Base-by-base conservation (phyloP, 495 filamentous ascomycete species). In the Aspergillus heteromorphus region DNA sequence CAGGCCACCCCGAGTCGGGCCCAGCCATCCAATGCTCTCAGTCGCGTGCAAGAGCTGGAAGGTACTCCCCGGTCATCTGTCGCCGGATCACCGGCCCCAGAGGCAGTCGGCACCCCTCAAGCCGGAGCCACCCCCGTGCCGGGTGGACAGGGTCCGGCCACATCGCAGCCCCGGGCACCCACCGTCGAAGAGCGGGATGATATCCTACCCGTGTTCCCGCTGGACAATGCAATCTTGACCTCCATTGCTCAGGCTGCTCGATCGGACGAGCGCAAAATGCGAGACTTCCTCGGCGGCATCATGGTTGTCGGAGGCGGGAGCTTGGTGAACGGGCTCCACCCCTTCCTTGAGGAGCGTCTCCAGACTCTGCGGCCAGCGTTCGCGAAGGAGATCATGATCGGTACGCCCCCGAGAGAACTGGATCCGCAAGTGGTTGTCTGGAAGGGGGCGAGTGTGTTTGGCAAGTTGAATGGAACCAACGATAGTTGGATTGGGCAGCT, bases 381-480 rank as follows among this genome's bases (percentile, higher is more conserved):
- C 59, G 69, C 77, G 6, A 92, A 92, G 56, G 85, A 91, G 56
- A 91, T 98, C 56, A 78, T 97, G 60, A 90, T 97, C 47, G 90
- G 88, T 30, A 81, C 83, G 14, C 92, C 90, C 31, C 95, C 93
- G 1, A 71, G 93, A 56, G 93, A 98, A 61, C 81, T 98, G 65
- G 93, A 97, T 66, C 88, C 90, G 19, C 90, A 96, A 66, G 91
- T 96, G 6, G 88, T 97, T 27, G 87, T 87, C 6, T 98, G 93
- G 93, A 98, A 98, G 78, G 93, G 93, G 1, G 95, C 88, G 3
- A 96, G 91, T 63, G 89, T 98, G 23, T 98, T 97, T 77, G 91
- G 89, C n/a, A 92, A 95, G 73, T 73, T 98, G 65, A 80, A 70
- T 55, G 73, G 77, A 25, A 89, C 87, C 9, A 96, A 97, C 70